These are phyloP conservation scores for Shiraia bambusicola DNA, from an alignment of 2,329 filamentous ascomycete species.

Conservation along the genomic window DNA sequence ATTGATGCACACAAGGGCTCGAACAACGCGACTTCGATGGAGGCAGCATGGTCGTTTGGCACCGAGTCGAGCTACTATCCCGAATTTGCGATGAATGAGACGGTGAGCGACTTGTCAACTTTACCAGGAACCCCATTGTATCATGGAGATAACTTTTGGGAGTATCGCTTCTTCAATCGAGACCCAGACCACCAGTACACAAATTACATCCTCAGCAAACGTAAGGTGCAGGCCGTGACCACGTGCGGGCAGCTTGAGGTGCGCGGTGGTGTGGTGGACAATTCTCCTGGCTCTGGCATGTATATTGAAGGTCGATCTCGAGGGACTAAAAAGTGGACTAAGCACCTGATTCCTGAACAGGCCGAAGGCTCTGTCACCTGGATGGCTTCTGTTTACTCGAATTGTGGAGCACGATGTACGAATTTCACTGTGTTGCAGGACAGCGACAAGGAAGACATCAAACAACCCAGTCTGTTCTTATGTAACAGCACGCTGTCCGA, in stretches of 20 bases:
- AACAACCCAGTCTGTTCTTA: slow-evolving; percentile 23
- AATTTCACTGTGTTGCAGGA: slow-evolving; percentile 37
- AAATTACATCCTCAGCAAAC: slow-evolving; percentile 29
- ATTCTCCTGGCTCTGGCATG: slow-evolving; percentile 1
- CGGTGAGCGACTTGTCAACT: slow-evolving; percentile 20
- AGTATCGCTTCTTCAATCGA: slow-evolving; percentile 38
- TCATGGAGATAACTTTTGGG: slow-evolving; percentile 19
- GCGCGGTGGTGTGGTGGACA: slow-evolving; percentile 1
- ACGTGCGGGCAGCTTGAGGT: slow-evolving; percentile 26
- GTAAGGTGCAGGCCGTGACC: slow-evolving; percentile 23
- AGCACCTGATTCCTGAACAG: slow-evolving; percentile 16
- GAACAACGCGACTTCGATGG: slow-evolving; percentile 15
- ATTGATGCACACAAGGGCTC: slow-evolving; percentile 4
- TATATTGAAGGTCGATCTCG: slow-evolving; percentile 19
- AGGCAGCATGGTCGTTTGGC: slow-evolving; percentile 35
- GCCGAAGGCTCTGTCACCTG: slow-evolving; percentile 27
- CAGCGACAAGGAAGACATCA: slow-evolving; percentile 6
- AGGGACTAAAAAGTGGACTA: slow-evolving; percentile 12
- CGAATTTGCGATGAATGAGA: slow-evolving; percentile 12
- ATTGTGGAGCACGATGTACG: slow-evolving; percentile 37
- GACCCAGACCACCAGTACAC: slow-evolving; percentile 32
- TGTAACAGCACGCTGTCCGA: slow-evolving; percentile 29
- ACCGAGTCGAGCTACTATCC: slow-evolving; percentile 32
- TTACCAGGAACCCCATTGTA: slow-evolving; percentile 32
- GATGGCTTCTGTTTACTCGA: slow-evolving; percentile 18